Evolutionary conservation across 2,329 filamentous ascomycete genomes (phyloP).

Genomic region (Aspergillus floridensis): DNA sequence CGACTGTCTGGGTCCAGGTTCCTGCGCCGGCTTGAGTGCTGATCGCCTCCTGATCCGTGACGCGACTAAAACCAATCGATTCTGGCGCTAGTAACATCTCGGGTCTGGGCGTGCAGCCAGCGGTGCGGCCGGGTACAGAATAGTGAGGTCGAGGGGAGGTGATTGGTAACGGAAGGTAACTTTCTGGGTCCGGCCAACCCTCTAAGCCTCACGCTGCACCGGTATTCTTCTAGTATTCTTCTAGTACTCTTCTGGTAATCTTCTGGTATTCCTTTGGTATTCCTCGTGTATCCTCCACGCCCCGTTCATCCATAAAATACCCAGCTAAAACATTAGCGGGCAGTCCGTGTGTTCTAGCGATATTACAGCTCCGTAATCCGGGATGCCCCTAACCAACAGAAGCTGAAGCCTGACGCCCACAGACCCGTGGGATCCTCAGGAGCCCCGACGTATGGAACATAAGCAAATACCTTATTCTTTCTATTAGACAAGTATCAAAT

Average conservation of each 20-base stretch:
- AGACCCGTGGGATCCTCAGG: neutral
- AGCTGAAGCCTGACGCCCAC: neutral
- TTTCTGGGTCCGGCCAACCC: neutral
- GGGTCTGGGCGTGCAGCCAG: neutral
- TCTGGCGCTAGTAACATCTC: neutral
- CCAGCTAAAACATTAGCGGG: neutral
- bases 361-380: neutral
- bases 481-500: neutral
- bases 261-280: neutral
- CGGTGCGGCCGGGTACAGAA: neutral
- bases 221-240: too few species aligned
- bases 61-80: slow-evolving; percentile 2
- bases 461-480: neutral
- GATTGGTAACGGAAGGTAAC: too few species aligned
- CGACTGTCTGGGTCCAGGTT: slow-evolving; percentile 31
- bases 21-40: slow-evolving; percentile 24
- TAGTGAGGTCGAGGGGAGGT: neutral
- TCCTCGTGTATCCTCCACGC: neutral
- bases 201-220: neutral
- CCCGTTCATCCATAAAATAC: neutral
- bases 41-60: slow-evolving; percentile 22
- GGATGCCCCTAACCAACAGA: neutral
- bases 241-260: neutral
- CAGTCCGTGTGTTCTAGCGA: neutral
- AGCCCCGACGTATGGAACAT: neutral